Conservation (phyloP, 2,329 filamentous ascomycete genomes). For the Aspergillus terreus region DNA sequence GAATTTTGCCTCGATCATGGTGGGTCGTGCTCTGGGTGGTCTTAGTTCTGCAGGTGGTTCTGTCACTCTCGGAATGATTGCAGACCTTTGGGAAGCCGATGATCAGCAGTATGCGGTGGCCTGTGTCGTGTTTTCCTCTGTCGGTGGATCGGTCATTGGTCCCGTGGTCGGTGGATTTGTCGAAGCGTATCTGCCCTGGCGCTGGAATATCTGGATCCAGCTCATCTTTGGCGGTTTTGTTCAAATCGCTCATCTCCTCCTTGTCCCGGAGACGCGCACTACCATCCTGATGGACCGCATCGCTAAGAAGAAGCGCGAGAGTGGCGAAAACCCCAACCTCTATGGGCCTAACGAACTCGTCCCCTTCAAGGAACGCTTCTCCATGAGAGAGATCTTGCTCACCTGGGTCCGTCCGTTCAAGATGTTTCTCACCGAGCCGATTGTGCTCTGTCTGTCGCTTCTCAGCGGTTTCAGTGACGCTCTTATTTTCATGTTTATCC, state of each 20-base stretch:
- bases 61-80: conserved; percentile 71
- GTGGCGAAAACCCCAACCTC: conserved; percentile 56
- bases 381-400: conserved; percentile 52
- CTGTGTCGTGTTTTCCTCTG: conserved; percentile 74
- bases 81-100: conserved; percentile 69
- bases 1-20: conserved; percentile 68
- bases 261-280: conserved; percentile 73
- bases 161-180: conserved; percentile 77
- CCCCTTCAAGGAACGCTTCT: conserved; percentile 57
- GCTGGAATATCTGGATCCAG: conserved; percentile 81
- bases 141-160: conserved; percentile 71
- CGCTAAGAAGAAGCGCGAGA: conserved; percentile 68
- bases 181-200: conserved; percentile 64
- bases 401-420: conserved; percentile 60
- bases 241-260: conserved; percentile 62
- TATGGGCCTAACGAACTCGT: conserved; percentile 70
- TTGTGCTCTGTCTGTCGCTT: conserved; percentile 59
- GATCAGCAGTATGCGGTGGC: conserved; percentile 72
- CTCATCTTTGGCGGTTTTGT: conserved; percentile 71
- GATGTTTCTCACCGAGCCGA: conserved; percentile 64
- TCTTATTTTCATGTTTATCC: conserved; percentile 64
- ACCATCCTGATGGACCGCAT: conserved; percentile 76
- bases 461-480: conserved; percentile 63
- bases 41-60: conserved; percentile 69
- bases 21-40: conserved; percentile 67